Conservation (phyloP, 2,329 filamentous ascomycete genomes). For the Ramularia collo-cygni region DNA sequence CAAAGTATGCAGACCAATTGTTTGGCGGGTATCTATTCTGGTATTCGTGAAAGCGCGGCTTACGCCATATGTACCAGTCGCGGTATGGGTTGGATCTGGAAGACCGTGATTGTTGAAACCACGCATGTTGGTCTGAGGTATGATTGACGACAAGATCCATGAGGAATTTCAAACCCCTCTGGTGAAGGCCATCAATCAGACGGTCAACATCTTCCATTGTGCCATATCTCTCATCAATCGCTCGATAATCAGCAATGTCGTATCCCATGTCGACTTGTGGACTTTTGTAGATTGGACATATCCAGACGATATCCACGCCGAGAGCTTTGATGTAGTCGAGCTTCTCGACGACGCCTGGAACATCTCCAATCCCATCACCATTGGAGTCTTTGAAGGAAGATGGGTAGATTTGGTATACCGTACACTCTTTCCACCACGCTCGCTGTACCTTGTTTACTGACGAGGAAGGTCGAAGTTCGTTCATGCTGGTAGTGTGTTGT, state of each 20-base stretch:
- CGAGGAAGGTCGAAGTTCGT: too few species aligned
- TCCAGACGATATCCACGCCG: conserved; percentile 60
- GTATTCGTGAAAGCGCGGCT: conserved; percentile 45
- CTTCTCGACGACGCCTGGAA: conserved; percentile 56
- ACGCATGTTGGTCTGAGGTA: conserved; percentile 42
- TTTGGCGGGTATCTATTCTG: conserved; percentile 53
- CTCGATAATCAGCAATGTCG: conserved; percentile 42
- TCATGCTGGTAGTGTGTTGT: too few species aligned
- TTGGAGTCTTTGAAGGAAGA: conserved; percentile 45
- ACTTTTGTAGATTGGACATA: conserved; percentile 49
- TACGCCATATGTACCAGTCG: conserved; percentile 62
- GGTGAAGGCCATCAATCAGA: conserved; percentile 36
- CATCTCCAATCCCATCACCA: conserved; percentile 52
- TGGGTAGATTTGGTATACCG: conserved; percentile 41
- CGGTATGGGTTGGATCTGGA: conserved; percentile 45
- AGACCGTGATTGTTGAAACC: conserved; percentile 51
- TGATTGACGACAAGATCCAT: conserved; percentile 37
- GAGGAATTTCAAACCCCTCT: conserved; percentile 41
- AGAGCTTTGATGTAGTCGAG: conserved; percentile 57
- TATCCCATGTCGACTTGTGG: conserved; percentile 48
- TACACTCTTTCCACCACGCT: conserved; percentile 39
- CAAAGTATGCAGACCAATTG: conserved; percentile 41
- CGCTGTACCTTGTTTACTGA: too few species aligned
- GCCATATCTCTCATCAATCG: conserved; percentile 42
- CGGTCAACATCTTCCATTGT: conserved; percentile 40